phyloP scores from a whole-genome alignment of 441 rosid genomes.

The Erodium chrysanthum region DNA sequence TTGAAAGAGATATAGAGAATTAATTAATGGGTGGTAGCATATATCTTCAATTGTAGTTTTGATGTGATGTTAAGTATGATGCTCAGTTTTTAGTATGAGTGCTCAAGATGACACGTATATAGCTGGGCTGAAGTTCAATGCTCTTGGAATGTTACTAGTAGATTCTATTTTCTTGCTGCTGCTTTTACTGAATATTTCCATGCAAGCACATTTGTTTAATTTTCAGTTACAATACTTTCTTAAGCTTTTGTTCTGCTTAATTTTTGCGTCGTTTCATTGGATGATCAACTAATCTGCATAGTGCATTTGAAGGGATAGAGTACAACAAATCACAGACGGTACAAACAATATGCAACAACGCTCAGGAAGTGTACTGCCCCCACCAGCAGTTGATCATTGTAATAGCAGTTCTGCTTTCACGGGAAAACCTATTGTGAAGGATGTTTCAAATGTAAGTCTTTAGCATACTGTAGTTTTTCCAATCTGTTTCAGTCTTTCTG shows the following conservation, averaged over 20 bases:
- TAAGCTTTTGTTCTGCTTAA: background rate
- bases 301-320: slow-evolving; percentile 39
- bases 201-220: background rate
- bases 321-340: slow-evolving; percentile 42
- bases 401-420: slow-evolving; percentile 29
- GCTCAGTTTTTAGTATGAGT: background rate
- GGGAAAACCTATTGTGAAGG: slow-evolving; percentile 36
- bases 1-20: background rate
- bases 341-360: slow-evolving; percentile 35
- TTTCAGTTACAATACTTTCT: background rate
- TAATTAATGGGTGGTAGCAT: background rate
- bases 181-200: background rate
- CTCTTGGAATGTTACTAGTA: background rate
- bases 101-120: background rate
- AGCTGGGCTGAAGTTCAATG: background rate
- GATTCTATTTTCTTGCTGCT: background rate
- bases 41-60: background rate
- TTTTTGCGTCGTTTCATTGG: background rate
- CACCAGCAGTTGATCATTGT: slow-evolving; percentile 44
- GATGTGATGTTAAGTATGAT: background rate
- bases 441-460: slow-evolving; percentile 36
- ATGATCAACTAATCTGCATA: slow-evolving; percentile 14
- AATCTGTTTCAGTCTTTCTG: background rate
- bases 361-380: slow-evolving; percentile 52
- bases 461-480: background rate